Percentiles rank a stretch among this genome's conserved stretches.
These are phyloP conservation scores for Aspergillus arachidicola DNA, from an alignment of 2,329 filamentous ascomycete genomes.

Conservation along the genomic window DNA sequence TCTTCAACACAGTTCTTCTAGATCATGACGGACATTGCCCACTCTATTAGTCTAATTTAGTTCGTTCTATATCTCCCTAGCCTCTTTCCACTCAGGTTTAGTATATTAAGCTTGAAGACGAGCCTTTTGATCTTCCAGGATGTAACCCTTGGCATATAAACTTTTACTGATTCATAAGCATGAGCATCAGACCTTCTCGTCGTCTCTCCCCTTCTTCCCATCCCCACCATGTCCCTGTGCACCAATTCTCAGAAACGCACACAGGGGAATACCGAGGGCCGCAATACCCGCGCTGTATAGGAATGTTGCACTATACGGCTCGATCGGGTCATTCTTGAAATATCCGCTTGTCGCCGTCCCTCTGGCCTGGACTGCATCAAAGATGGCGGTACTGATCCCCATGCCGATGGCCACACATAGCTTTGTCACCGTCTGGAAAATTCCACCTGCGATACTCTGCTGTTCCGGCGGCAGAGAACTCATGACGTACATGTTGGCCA, in stretches of 20 bases:
- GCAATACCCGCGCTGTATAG: neutral
- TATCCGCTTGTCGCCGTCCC: constrained; percentile 3
- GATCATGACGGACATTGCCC: neutral
- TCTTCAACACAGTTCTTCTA: neutral
- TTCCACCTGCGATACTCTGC: constrained; percentile 67
- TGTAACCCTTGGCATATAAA: neutral
- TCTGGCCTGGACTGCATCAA: neutral
- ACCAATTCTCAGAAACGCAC: neutral
- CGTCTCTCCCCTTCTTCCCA: neutral
- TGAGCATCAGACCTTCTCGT: neutral
- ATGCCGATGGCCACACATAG: constrained; percentile 63
- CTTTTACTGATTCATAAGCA: neutral
- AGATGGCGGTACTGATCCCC: constrained; percentile 56
- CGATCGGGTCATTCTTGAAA: neutral
- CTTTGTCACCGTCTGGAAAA: constrained; percentile 68
- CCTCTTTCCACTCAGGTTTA: neutral
- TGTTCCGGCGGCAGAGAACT: constrained; percentile 64
- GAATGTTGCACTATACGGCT: neutral
- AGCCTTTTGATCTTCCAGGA: neutral
- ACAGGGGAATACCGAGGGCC: neutral
- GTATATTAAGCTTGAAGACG: too few relatives aligned
- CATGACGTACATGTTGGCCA: constrained; percentile 73
- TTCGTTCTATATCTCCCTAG: too few relatives aligned
- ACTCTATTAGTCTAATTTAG: neutral
- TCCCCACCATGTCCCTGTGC: neutral